Conservation (phyloP, 2,329 filamentous ascomycete genomes). For the Colletotrichum eleusines region DNA sequence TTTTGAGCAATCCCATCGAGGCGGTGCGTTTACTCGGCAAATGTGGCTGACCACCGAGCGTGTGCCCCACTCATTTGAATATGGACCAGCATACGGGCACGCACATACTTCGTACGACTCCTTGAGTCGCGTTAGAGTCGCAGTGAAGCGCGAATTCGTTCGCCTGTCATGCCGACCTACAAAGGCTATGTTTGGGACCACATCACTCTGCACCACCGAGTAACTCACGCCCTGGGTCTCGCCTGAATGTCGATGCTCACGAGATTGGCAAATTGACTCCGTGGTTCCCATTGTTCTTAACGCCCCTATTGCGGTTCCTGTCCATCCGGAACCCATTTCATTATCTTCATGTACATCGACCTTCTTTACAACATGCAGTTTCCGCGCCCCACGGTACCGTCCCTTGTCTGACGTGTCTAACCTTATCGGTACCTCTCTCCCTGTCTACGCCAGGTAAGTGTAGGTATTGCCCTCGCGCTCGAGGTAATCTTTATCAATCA, state of each 20-base stretch:
- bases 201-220: neutral
- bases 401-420: conserved; percentile 10
- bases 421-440: too few relatives aligned
- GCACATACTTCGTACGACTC: neutral
- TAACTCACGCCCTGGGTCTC: neutral
- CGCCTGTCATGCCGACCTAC: neutral
- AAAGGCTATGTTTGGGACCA: neutral
- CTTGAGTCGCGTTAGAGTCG: neutral
- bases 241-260: neutral
- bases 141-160: neutral
- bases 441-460: conserved; percentile 74
- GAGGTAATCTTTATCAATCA: conserved; percentile 95
- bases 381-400: neutral
- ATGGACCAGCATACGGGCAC: neutral
- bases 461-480: conserved; percentile 81
- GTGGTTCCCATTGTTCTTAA: neutral
- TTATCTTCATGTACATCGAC: neutral
- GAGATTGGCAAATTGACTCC: neutral
- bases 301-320: conserved; percentile 1
- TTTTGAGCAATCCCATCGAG: conserved; percentile 7
- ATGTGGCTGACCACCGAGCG: neutral
- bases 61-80: neutral
- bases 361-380: conserved; percentile 1
- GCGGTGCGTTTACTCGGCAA: neutral
- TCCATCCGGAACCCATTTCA: conserved; percentile 1